Evolutionary conservation across 2,329 filamentous ascomycete species (phyloP).

Genomic region (Didymella pomorum): DNA sequence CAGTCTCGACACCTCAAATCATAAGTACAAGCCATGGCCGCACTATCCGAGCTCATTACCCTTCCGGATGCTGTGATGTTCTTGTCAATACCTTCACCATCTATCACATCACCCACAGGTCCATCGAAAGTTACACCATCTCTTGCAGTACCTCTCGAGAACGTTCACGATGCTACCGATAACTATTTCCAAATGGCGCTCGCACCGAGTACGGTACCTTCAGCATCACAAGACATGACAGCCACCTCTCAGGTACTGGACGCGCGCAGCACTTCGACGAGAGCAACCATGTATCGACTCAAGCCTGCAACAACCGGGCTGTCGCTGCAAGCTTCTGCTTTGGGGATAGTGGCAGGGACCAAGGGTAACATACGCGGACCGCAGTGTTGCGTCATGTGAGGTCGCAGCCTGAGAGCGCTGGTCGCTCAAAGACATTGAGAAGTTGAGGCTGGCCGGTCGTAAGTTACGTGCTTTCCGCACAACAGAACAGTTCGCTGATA

Average conservation of each 20-base stretch:
- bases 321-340: not conserved
- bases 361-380: conserved; percentile 7
- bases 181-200: not conserved
- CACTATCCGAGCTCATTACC: not conserved
- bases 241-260: not conserved
- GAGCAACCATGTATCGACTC: not conserved
- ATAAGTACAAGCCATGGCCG: not conserved
- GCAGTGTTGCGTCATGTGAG: conserved; percentile 17
- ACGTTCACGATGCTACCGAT: too few species aligned
- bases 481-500: too few species aligned
- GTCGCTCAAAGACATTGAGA: not conserved
- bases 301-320: not conserved
- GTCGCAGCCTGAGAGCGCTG: not conserved
- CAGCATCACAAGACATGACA: not conserved
- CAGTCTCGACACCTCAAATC: not conserved
- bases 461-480: too few species aligned
- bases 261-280: not conserved
- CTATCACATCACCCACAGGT: not conserved
- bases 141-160: not conserved
- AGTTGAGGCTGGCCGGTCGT: too few species aligned
- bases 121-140: not conserved
- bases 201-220: not conserved
- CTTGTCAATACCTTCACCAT: not conserved
- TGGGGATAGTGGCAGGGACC: not conserved
- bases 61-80: not conserved